Conservation (phyloP, 257 asterid species). For the Solanum sitiens region DNA sequence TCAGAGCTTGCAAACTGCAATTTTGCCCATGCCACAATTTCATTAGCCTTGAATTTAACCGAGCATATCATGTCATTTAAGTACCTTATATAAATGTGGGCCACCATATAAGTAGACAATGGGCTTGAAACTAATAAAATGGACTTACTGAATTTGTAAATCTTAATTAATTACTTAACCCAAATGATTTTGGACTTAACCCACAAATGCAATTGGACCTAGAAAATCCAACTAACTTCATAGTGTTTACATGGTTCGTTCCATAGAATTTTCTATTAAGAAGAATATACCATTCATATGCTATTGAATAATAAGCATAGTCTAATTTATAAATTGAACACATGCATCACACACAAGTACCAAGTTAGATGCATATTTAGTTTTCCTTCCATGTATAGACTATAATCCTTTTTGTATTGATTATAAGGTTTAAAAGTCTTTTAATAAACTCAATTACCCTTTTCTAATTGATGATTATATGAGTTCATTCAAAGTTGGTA, state of each 20-base stretch:
- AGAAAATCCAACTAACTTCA: background rate
- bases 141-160: no score
- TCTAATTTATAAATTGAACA: background rate
- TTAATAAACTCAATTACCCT: background rate
- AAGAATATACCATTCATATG: no score
- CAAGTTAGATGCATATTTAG: background rate
- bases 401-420: background rate
- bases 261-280: background rate
- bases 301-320: background rate
- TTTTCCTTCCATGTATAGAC: background rate
- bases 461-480: background rate
- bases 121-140: no score
- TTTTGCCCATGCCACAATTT: no score
- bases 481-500: background rate
- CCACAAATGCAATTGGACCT: background rate
- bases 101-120: no score
- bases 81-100: no score
- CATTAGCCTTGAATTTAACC: no score
- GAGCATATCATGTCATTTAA: no score
- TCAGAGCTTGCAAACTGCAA: no score
- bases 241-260: background rate
- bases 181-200: background rate
- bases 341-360: background rate
- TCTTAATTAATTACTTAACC: no score
- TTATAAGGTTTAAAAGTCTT: background rate